A percentile compares a stretch with the other conserved stretches of the same genome.
phyloP scores from a whole-genome alignment of 768 basidiomycete species.

The Boletus subparvulus region DNA sequence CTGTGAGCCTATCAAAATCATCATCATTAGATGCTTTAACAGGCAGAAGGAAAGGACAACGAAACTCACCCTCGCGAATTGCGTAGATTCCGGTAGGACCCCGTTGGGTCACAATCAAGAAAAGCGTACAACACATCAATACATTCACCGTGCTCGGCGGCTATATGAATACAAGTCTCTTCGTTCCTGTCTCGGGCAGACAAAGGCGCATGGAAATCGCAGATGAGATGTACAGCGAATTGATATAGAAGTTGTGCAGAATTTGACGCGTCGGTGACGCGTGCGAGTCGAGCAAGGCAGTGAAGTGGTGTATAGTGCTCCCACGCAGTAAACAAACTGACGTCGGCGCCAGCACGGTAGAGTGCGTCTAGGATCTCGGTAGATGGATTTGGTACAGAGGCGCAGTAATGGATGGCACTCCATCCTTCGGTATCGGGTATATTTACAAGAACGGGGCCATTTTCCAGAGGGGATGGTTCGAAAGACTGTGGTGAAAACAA shows the following conservation, averaged over 20 bases:
- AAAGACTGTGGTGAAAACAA: constrained; percentile 50
- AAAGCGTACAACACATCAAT: constrained; percentile 61
- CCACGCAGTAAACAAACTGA: constrained; percentile 62
- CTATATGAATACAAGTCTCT: constrained; percentile 79
- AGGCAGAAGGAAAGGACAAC: background rate
- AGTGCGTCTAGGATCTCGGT: constrained; percentile 65
- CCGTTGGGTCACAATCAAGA: constrained; percentile 61
- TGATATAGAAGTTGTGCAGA: constrained; percentile 45
- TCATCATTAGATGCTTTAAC: background rate
- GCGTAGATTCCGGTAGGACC: constrained; percentile 55
- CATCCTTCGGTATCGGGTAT: constrained; percentile 65
- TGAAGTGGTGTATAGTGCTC: constrained; percentile 70
- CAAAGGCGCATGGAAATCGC: constrained; percentile 67
- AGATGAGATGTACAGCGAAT: constrained; percentile 66
- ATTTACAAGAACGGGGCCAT: constrained; percentile 60
- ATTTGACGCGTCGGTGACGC: constrained; percentile 35
- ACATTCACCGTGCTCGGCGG: constrained; percentile 71
- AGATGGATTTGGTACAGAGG: constrained; percentile 53
- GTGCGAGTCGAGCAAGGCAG: constrained; percentile 50
- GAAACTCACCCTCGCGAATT: constrained; percentile 68
- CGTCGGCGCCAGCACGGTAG: constrained; percentile 74
- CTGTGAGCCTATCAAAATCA: constrained; percentile 44
- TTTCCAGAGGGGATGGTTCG: constrained; percentile 41
- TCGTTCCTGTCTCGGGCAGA: constrained; percentile 62
- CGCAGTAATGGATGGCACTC: constrained; percentile 73